Conservation (phyloP, 495 filamentous ascomycete genomes). For the Penicillium manginii region DNA sequence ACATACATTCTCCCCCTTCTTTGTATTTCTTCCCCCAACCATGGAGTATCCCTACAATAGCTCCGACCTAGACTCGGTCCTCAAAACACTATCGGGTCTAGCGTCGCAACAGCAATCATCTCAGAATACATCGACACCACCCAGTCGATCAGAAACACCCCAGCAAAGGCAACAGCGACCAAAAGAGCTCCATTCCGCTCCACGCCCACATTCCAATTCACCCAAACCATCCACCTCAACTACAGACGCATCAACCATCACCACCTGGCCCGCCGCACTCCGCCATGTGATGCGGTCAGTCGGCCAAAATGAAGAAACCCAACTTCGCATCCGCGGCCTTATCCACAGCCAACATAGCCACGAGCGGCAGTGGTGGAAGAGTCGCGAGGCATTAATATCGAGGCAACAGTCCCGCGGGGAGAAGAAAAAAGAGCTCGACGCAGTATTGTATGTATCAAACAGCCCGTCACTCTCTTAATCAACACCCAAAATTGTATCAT, state of each 20-base stretch:
- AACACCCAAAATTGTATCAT: too few relatives aligned
- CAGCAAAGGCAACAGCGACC: background rate
- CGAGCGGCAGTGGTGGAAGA: conserved; percentile 66
- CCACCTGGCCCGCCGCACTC: conserved; percentile 65
- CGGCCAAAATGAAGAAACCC: conserved; percentile 50
- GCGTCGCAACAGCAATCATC: conserved; percentile 12
- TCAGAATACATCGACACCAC: conserved; percentile 6
- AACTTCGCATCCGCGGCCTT: conserved; percentile 51
- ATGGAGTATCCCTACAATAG: conserved; percentile 38
- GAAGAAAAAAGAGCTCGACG: conserved; percentile 57
- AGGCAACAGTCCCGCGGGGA: conserved; percentile 54
- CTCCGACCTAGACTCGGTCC: conserved; percentile 56
- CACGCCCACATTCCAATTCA: conserved; percentile 6
- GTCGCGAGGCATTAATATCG: conserved; percentile 52
- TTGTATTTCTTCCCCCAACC: background rate
- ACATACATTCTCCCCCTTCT: background rate
- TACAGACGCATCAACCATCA: conserved; percentile 61
- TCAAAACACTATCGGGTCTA: conserved; percentile 52
- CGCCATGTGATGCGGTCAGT: conserved; percentile 64
- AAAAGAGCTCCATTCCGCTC: conserved; percentile 18
- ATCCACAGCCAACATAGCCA: conserved; percentile 66
- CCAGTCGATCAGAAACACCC: background rate
- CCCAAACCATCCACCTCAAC: conserved; percentile 13
- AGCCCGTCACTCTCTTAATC: background rate
- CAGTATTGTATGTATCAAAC: conserved; percentile 43